Evolutionary conservation across 352 stramenopile species (phyloP), one percentile per base, ranked within the genome.

Genomic region (Aphanomyces euteiches): DNA sequence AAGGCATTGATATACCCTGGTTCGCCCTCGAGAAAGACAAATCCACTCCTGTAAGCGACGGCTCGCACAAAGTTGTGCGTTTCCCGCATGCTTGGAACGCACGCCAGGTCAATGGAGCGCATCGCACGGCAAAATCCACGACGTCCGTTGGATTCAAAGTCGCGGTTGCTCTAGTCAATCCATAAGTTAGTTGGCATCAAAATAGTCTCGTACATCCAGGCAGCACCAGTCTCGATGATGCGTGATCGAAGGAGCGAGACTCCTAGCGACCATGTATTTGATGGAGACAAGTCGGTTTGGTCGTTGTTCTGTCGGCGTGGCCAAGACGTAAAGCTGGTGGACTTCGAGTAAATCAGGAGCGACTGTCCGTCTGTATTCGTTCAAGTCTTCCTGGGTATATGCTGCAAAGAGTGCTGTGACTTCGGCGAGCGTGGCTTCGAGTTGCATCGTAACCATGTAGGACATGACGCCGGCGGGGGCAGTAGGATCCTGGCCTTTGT

Each of bases 381-480:
- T 19, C 8, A 61, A 37, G 69, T 93, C 91, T 19, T 85, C 83
- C 40, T 79, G 72, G 57, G 84, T 90, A 64, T 92, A 84, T 15
- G 90, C 78, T 47, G 77, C 76, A 74, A 93, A 93, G 75, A 93
- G 90, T 43, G 88, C 79, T 37, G 85, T 81, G 34, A 93, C 80
- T 48, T 93, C 84, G 67, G 90, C 85, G 47, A 93, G 79, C 37
- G 79, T 84, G n/a, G 85, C 85, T 69, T 85, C 84, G 41, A 93
- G 89, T 36, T 79, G 80, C 43, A 79, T 89, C 21, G 82, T 75
- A 36, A 81, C 84, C 63, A 93, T 57, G 34, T 40, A 61, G 10
- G 54, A 40, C 0, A 61, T 39, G 21, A 61, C 54, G 54, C 54
- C 54, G 7, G 54, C 28, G 10, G 54, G 54, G 34, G 54, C 54